Evolutionary conservation across 805 yeast genomes (phyloP), one percentile per base, ranked within the genome.

Genomic region (Myxozyma vanderwaltii): DNA sequence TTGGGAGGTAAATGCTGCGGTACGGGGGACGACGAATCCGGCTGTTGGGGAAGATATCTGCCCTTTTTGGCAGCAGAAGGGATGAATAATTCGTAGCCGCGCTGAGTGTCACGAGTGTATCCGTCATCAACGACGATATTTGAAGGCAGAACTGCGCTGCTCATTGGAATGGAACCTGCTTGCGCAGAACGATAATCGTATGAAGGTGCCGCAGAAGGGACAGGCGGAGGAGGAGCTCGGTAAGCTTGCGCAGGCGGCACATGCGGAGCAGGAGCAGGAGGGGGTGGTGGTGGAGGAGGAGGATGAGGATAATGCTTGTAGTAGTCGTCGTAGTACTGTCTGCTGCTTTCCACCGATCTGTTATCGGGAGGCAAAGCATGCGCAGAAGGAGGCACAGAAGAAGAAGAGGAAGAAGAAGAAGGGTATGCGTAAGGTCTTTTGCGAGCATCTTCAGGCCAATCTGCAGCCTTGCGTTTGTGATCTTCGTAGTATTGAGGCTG

Each of bases 1-100:
- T 29, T 29, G 10, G 33, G 33, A 6, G 33, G 33, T 7, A 29
- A 10, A 29, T 29, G 33, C 33, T 29, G 33, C 6, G 33, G 6
- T 7, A 29, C 10, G 10, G 33, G 33, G 10, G 33, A 10, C 10
- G 50, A 39, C 24, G 50, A 46, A 2, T 10, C 26, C 24, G 50
- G 50, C 7, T 38, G 39, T 46, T 29, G 46, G 12, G 45, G 54
- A 10, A 47, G 50, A 21, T 51, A 58, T 23, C 62, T 24, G 5
- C 62, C 62, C 15, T 33, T 40, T 40, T 58, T 58, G 1, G 55
- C 52, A 8, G 63, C 63, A 19, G 63, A 60, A 4, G 63, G 63
- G 36, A 60, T 60, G 21, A 46, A 60, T n/a, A 60, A 48, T 31
- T 56, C 63, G 29, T 60, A 60, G 19, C 62, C 62, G 6, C 62